Evolutionary conservation across 371 early-diverging fungal genomes (phyloP), one percentile per base, ranked within the genome.

Genomic region (Circinella umbellata): DNA sequence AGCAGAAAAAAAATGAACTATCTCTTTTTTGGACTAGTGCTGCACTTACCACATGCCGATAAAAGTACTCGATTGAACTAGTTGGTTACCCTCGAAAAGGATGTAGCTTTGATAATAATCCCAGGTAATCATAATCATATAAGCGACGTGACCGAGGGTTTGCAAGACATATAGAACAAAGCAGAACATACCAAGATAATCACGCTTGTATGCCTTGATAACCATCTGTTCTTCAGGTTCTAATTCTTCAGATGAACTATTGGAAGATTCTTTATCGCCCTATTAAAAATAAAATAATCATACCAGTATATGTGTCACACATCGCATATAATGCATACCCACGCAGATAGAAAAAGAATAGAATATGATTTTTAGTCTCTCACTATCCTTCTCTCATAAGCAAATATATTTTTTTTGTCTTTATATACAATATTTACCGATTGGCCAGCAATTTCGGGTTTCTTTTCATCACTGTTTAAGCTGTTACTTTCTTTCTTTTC

Each of bases 11-110:
- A 14, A 51, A 1, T 14, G 51, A 4, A 51, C 51, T 8, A 51
- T 51, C 4, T 15, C 51, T 15, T 13, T 5, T 51, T 13, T 51
- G 14, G 14, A 13, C 8, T 17, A 51, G 51, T 51, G 51, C 3
- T 13, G 15, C 51, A 27, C 57, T 57, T 57, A 57, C 93, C 93
- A 93, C 78, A 76, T 76, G 53, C 75, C 83, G 54, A 83, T 83
- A 68, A 83, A 83, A 4, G 80, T 80, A 69, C 78, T 78, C 2
- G 80, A 67, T 54, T 83, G 84, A 7, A 82, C 76, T 36, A 74
- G 46, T 5, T 64, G 72, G 63, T 67, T 60, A 1, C 84, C 84
- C 17, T 74, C 72, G 64, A 83, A 83, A 4, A 72, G 67, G 1
- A 57, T 42, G 42, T 79, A 81, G 42, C 71, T 67, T 11, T 76